phyloP scores from a whole-genome alignment of 148 eudicot genomes.

The Persicaria tinctoria region DNA sequence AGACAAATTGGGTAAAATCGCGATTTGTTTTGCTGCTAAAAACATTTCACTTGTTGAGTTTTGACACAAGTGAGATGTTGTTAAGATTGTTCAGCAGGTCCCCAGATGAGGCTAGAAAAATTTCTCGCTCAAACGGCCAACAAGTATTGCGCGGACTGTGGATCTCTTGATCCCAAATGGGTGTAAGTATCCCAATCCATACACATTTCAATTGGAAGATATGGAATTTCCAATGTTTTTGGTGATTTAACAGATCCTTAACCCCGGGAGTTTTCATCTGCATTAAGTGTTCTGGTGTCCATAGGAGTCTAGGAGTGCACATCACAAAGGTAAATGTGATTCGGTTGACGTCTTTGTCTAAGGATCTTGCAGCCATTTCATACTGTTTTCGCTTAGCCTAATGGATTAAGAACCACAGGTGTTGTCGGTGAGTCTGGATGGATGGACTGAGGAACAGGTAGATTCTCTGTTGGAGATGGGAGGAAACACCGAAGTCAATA shows the following conservation, averaged over 20 bases:
- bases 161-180: constrained; percentile 92
- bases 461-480: constrained; percentile 56
- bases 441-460: constrained; percentile 90
- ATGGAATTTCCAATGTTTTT: not conserved
- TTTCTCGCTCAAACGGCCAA: constrained; percentile 48
- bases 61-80: not conserved
- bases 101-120: constrained; percentile 36
- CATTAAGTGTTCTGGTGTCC: constrained; percentile 95
- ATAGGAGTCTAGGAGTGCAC: constrained; percentile 96
- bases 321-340: constrained; percentile 58
- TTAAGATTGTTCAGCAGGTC: not conserved
- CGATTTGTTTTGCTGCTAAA: no score
- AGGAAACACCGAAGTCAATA: constrained; percentile 68
- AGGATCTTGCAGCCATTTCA: not conserved
- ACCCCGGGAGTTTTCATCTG: constrained; percentile 82
- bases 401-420: constrained; percentile 34
- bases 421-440: constrained; percentile 77
- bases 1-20: constrained; percentile 25
- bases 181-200: constrained; percentile 52
- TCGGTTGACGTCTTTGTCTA: not conserved
- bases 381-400: not conserved
- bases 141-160: constrained; percentile 84
- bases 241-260: constrained; percentile 46
- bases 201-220: not conserved
- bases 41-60: not conserved